phyloP scores from a whole-genome alignment of 108 stramenopile genomes.

The Cylindrotheca closterium region DNA sequence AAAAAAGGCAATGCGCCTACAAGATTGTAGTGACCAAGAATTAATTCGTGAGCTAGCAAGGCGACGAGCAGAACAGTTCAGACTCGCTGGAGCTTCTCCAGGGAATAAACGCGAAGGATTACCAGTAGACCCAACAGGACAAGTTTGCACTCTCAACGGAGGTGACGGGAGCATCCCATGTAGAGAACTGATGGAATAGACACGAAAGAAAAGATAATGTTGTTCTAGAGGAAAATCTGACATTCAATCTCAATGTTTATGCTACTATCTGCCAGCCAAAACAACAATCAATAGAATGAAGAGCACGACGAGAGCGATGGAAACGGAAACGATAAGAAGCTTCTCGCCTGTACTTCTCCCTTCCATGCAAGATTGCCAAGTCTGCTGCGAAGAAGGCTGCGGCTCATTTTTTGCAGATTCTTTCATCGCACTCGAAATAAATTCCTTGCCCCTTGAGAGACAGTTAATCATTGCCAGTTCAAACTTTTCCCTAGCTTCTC shows the following conservation, averaged over 20 bases:
- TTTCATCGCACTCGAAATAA: background rate
- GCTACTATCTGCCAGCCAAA: background rate
- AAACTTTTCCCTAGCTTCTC: background rate
- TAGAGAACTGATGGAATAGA: constrained; percentile 75
- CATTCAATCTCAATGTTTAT: too few relatives aligned
- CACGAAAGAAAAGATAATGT: too few relatives aligned
- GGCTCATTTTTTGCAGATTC: background rate
- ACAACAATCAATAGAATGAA: background rate
- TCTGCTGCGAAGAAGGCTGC: background rate
- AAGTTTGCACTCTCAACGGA: constrained; percentile 74
- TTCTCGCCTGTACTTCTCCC: background rate
- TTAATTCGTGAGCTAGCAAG: constrained; percentile 74
- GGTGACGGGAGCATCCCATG: constrained; percentile 77
- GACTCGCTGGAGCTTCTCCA: constrained; percentile 70
- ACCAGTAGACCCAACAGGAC: constrained; percentile 63
- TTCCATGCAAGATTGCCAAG: background rate
- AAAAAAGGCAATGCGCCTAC: background rate
- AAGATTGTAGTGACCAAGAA: constrained; percentile 64
- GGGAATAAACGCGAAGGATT: constrained; percentile 20
- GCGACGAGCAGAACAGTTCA: constrained; percentile 59
- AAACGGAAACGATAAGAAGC: background rate
- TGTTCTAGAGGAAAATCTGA: too few relatives aligned
- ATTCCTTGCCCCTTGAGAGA: background rate
- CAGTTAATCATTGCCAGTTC: background rate
- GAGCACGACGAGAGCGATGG: background rate